Conservation (phyloP, 2,329 filamentous ascomycete species). For the Knoxdaviesia proteae region DNA sequence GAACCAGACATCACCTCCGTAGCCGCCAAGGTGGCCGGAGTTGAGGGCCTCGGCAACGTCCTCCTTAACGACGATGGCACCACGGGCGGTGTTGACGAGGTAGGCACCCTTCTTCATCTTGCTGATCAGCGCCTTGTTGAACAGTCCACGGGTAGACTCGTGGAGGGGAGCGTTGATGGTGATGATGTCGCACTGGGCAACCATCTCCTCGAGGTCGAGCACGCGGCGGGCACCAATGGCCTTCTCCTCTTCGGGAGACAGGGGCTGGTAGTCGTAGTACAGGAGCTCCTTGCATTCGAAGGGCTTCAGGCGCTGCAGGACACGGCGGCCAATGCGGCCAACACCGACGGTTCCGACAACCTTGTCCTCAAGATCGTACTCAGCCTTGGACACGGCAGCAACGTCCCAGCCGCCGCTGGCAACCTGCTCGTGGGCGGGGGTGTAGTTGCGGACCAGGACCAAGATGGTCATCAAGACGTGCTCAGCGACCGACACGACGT, state of each 20-base stretch:
- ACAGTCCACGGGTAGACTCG: conserved; percentile 88
- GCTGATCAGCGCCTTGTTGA: conserved; percentile 94
- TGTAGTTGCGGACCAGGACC: conserved; percentile 88
- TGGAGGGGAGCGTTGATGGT: conserved; percentile 99
- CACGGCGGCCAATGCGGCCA: conserved; percentile 94
- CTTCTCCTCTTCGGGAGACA: conserved; percentile 66
- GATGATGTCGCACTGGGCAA: conserved; percentile 85
- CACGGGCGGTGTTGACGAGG: conserved; percentile 96
- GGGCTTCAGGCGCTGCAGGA: conserved; percentile 82
- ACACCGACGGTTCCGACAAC: conserved; percentile 94
- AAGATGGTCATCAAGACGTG: conserved; percentile 99
- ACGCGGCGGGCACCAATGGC: conserved; percentile 92
- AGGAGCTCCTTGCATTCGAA: conserved; percentile 99
- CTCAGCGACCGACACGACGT: conserved; percentile 96
- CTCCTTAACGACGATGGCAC: conserved; percentile 98
- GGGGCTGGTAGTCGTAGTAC: conserved; percentile 98
- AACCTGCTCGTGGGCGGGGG: conserved; percentile 90
- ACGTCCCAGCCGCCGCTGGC: conserved; percentile 83
- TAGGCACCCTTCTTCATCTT: conserved; percentile 99
- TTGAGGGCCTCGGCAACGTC: conserved; percentile 89
- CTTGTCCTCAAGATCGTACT: conserved; percentile 95
- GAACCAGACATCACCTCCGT: conserved; percentile 88
- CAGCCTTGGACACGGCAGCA: conserved; percentile 88
- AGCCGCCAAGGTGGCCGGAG: conserved; percentile 74
- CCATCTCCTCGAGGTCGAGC: conserved; percentile 76